Evolutionary conservation across 2,329 filamentous ascomycete species (phyloP), one percentile per base, ranked within the genome.

Genomic region (Ophiostoma tasmaniense): DNA sequence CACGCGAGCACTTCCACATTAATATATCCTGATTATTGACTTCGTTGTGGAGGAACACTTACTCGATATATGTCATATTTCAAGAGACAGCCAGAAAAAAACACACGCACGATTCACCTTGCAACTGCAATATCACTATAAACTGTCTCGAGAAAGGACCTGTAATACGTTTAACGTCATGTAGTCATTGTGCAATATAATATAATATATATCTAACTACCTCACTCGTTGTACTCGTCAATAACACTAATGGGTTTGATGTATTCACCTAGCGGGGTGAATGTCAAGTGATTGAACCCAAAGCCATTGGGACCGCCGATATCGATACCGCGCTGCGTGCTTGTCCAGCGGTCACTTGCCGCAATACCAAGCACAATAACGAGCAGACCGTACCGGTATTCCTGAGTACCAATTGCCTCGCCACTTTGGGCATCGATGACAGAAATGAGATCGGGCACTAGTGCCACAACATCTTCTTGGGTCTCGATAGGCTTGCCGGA

Each of bases 341-440:
- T 78, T 0, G 81, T 82, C 80, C 81, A 82, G 42, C 77, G 78
- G 61, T 82, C 79, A 64, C 78, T 80, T 1, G 81, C 80, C 2
- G 81, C 74, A 61, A 83, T 80, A 2, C 80, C 82, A 20, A 85
- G 72, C 0, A 85, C 82, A 25, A 81, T 78, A 20, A 85, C 83
- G 11, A 83, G 75, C 50, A 85, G 73, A 1, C 84, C 83, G 70
- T 85, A 85, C 13, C 82, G 75, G 71, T 86, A 87, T 72, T 87
- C 85, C 0, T 82, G 85, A 0, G 83, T 84, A 0, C 85, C 85
- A 7, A 87, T 78, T 0, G 84, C 84, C 71, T 85, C 81, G 35
- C 85, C 85, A 11, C 82, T 85, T 71, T 85, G 50, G 8, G 50
- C 50, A 55, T 55, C 50, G 22, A 55, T 55, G 1, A 55, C 50